phyloP scores from a whole-genome alignment of 106 monocot species.

The Dioscorea zingiberensis region DNA sequence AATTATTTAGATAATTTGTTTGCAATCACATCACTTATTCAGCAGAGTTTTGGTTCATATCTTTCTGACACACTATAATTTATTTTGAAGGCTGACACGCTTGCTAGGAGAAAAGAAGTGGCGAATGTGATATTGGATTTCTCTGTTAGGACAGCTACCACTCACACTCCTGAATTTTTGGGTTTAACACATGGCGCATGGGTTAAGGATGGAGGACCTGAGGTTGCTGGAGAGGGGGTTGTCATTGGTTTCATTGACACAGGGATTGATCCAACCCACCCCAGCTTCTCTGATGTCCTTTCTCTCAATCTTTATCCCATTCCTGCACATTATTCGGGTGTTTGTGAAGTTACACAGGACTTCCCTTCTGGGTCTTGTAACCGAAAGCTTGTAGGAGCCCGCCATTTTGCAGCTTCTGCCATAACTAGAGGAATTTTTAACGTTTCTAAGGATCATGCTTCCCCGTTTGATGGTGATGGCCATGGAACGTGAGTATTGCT shows the following conservation, averaged over 20 bases:
- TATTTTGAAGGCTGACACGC: slow-evolving; percentile 64
- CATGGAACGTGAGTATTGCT: slow-evolving; percentile 84
- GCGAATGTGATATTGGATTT: slow-evolving; percentile 74
- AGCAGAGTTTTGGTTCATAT: too few species aligned
- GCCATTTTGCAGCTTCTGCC: slow-evolving; percentile 96
- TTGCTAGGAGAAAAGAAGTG: slow-evolving; percentile 68
- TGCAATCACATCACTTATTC: too few species aligned
- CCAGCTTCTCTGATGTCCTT: slow-evolving; percentile 69
- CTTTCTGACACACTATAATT: too few species aligned
- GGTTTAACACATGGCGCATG: slow-evolving; percentile 89
- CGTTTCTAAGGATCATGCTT: slow-evolving; percentile 77
- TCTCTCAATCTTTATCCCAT: slow-evolving; percentile 43
- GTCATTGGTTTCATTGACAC: slow-evolving; percentile 96
- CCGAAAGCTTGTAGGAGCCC: slow-evolving; percentile 89
- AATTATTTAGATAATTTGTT: too few species aligned
- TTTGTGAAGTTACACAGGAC: slow-evolving; percentile 90
- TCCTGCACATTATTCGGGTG: slow-evolving; percentile 78
- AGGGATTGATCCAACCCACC: slow-evolving; percentile 88
- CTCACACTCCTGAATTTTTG: slow-evolving; percentile 90
- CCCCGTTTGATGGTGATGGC: slow-evolving; percentile 95
- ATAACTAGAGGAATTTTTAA: slow-evolving; percentile 93
- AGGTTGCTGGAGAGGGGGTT: slow-evolving; percentile 77
- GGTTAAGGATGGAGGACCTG: slow-evolving; percentile 79
- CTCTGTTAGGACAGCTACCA: slow-evolving; percentile 81
- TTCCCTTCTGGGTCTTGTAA: slow-evolving; percentile 99